A percentile compares a stretch with the other conserved stretches of the same genome.
Conservation (phyloP, 805 yeast species). For the Huiozyma sinensis region DNA sequence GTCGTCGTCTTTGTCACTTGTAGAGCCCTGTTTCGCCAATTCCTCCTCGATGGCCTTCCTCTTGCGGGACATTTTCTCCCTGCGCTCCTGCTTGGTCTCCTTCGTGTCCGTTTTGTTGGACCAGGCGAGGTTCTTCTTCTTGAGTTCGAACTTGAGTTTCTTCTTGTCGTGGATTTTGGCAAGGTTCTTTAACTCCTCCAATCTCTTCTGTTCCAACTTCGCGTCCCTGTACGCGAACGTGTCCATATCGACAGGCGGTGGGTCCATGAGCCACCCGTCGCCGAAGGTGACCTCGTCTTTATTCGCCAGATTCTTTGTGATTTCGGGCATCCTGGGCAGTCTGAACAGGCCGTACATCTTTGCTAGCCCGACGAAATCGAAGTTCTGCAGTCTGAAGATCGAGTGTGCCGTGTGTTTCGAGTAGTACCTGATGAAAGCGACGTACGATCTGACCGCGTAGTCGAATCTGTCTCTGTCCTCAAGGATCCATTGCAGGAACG, state of each 20-base stretch:
- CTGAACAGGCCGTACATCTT: constrained; percentile 69
- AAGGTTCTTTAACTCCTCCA: constrained; percentile 43
- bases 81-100: constrained; percentile 51
- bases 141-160: constrained; percentile 34
- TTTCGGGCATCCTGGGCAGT: constrained; percentile 92
- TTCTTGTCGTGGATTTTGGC: constrained; percentile 28
- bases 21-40: constrained; percentile 33
- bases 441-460: constrained; percentile 65
- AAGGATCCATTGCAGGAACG: constrained; percentile 45
- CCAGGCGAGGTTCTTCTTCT: constrained; percentile 63
- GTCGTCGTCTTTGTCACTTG: constrained; percentile 28
- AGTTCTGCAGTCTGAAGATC: constrained; percentile 61
- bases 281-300: constrained; percentile 32
- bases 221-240: constrained; percentile 52
- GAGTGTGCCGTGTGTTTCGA: constrained; percentile 82
- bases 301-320: constrained; percentile 37
- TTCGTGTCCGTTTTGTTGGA: constrained; percentile 56
- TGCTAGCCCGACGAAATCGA: constrained; percentile 68
- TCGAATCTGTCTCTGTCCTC: constrained; percentile 77
- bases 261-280: constrained; percentile 64
- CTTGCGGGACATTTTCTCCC: constrained; percentile 46
- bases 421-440: constrained; percentile 74
- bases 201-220: constrained; percentile 51
- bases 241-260: constrained; percentile 50
- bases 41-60: constrained; percentile 52